These are phyloP conservation scores for Coemansia sp. DNA, from an alignment of 371 early-diverging fungal genomes.

Conservation along the genomic window DNA sequence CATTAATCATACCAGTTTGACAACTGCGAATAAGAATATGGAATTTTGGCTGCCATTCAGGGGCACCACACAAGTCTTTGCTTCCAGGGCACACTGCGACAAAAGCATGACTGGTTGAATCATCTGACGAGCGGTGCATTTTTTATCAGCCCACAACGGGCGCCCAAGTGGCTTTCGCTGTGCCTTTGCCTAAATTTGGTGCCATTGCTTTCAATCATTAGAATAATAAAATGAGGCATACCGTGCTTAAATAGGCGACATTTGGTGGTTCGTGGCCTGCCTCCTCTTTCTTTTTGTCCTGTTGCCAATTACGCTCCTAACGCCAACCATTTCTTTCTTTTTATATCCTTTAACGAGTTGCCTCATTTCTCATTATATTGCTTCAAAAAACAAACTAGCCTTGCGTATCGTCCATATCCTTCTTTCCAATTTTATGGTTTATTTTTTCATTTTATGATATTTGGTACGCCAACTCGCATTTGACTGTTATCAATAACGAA, in stretches of 20 bases:
- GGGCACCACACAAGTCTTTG: too few relatives aligned
- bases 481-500: too few relatives aligned
- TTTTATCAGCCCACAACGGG: not conserved
- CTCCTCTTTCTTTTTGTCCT: not conserved
- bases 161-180: slow-evolving; percentile 1
- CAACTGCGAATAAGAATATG: too few relatives aligned
- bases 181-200: not conserved
- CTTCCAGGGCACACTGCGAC: too few relatives aligned
- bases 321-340: not conserved
- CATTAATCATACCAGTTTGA: too few relatives aligned
- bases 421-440: not conserved
- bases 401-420: not conserved
- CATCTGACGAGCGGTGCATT: not conserved
- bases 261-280: not conserved
- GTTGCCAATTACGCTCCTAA: not conserved
- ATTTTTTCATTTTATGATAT: not conserved
- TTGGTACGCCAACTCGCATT: not conserved
- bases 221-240: not conserved
- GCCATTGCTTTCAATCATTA: not conserved
- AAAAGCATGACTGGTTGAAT: not conserved
- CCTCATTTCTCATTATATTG: not conserved
- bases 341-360: not conserved
- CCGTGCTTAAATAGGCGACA: not conserved
- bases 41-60: too few relatives aligned
- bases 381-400: not conserved